Conservation (phyloP, 2,329 filamentous ascomycete species). For the Fusarium euwallaceae region DNA sequence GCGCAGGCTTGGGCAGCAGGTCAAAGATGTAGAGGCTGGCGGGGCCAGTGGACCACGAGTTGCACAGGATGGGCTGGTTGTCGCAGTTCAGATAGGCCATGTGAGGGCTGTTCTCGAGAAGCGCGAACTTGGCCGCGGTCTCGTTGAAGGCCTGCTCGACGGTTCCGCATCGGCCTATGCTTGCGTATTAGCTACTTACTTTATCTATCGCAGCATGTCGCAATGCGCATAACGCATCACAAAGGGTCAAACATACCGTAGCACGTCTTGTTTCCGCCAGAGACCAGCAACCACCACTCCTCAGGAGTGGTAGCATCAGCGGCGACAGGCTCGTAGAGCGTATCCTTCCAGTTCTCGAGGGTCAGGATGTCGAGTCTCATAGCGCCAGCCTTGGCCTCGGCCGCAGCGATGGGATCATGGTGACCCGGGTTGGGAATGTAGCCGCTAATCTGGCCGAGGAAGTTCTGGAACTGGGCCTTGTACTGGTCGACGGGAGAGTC, state of each 20-base stretch:
- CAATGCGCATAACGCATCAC: conserved; percentile 10
- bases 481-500: conserved; percentile 67
- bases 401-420: conserved; percentile 57
- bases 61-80: conserved; percentile 79
- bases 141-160: conserved; percentile 77
- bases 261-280: conserved; percentile 84
- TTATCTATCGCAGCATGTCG: neutral
- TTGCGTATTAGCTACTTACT: conserved; percentile 35
- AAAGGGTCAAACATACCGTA: conserved; percentile 61
- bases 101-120: conserved; percentile 72
- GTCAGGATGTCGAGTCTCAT: conserved; percentile 67
- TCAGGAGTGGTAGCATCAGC: conserved; percentile 72
- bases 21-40: conserved; percentile 77
- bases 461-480: conserved; percentile 73
- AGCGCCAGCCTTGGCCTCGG: conserved; percentile 55
- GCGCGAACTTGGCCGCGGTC: conserved; percentile 73
- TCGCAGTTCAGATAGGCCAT: conserved; percentile 82
- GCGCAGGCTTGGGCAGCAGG: conserved; percentile 73
- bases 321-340: conserved; percentile 73
- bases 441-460: conserved; percentile 71
- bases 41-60: conserved; percentile 75
- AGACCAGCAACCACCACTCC: conserved; percentile 82
- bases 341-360: conserved; percentile 78
- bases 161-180: conserved; percentile 71
- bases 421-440: conserved; percentile 64